Conservation (phyloP, 257 asterid genomes). For the Scutellaria barbata region DNA sequence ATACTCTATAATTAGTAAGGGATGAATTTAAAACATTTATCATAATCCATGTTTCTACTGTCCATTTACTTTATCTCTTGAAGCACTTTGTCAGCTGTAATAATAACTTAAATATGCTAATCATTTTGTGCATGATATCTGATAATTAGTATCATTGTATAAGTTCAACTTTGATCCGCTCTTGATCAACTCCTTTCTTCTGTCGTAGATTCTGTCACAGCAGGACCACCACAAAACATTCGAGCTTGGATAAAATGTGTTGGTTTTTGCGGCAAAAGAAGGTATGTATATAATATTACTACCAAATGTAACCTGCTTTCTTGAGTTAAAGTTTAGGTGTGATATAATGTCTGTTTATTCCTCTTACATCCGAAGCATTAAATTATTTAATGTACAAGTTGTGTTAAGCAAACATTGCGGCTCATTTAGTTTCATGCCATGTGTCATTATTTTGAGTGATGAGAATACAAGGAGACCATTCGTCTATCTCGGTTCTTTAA, state of each 20-base stretch:
- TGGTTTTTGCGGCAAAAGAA: conserved; percentile 59
- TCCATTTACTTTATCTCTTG: conserved; percentile 19
- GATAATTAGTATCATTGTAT: background rate
- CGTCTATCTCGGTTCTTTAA: background rate
- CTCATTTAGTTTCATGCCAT: conserved; percentile 5
- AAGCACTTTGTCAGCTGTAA: background rate
- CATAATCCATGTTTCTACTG: conserved; percentile 6
- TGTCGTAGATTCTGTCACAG: conserved; percentile 53
- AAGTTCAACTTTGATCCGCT: conserved; percentile 26
- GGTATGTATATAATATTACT: conserved; percentile 48
- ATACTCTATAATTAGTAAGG: background rate
- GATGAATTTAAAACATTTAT: background rate
- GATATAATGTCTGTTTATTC: background rate
- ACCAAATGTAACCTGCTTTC: background rate
- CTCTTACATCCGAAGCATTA: conserved; percentile 5
- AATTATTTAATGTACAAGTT: conserved; percentile 1
- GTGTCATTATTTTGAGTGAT: background rate
- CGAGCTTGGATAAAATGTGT: conserved; percentile 68
- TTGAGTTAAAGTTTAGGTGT: conserved; percentile 12
- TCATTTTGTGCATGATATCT: conserved; percentile 16
- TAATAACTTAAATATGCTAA: conserved; percentile 14
- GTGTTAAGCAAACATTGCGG: background rate
- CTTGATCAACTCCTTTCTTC: conserved; percentile 34
- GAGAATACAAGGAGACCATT: background rate
- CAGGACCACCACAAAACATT: conserved; percentile 87